These are phyloP conservation scores for Debaryomyces psychrophilus DNA, from an alignment of 1,139 yeast species.

Conservation along the genomic window DNA sequence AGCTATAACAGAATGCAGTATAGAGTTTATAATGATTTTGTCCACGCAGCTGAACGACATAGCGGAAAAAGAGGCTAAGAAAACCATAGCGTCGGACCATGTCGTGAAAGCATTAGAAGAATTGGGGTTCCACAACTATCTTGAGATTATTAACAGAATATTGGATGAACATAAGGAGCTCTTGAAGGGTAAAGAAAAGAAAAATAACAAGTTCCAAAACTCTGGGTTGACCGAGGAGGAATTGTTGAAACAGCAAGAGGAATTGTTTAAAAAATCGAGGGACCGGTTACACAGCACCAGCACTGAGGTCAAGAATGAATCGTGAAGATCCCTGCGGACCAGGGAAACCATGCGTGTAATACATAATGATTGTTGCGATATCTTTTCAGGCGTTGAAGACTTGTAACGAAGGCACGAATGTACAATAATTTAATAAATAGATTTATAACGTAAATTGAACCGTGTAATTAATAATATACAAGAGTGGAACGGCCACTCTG, in stretches of 20 bases:
- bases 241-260: constrained; percentile 87
- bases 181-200: constrained; percentile 85
- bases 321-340: neutral
- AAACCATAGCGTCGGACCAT: constrained; percentile 96
- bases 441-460: constrained; percentile 6
- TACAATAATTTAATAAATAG: constrained; percentile 10
- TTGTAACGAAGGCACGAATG: constrained; percentile 1
- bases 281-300: constrained; percentile 58
- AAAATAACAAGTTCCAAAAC: constrained; percentile 90
- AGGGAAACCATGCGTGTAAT: constrained; percentile 1
- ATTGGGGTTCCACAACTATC: constrained; percentile 82
- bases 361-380: constrained; percentile 1
- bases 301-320: constrained; percentile 17
- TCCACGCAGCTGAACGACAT: constrained; percentile 94
- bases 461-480: constrained; percentile 11
- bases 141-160: constrained; percentile 80
- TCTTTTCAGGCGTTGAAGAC: neutral
- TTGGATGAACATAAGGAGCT: constrained; percentile 86
- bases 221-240: constrained; percentile 94
- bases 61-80: constrained; percentile 94
- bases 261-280: constrained; percentile 84
- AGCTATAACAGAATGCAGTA: constrained; percentile 93
- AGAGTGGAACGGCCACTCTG: constrained; percentile 4
- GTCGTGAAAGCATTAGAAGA: constrained; percentile 89
- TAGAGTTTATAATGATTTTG: constrained; percentile 91